A percentile compares a stretch with the other conserved stretches of the same genome.
Evolutionary conservation across 2,329 filamentous ascomycete genomes (phyloP).

Genomic region (Aaosphaeria pasadenensis): DNA sequence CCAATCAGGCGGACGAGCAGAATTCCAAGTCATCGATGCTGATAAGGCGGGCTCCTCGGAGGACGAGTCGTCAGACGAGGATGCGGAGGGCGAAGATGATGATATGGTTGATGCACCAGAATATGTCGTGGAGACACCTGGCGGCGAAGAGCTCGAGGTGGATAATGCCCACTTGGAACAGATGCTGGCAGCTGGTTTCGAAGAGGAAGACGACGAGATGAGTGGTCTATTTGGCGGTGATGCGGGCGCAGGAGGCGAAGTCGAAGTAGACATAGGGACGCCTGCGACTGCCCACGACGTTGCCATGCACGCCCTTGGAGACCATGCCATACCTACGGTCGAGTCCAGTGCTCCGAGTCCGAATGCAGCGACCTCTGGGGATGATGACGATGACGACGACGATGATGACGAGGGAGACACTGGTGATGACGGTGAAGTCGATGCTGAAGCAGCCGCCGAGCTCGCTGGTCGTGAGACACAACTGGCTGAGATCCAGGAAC

Average conservation of each 20-base stretch:
- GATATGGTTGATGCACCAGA: conserved; percentile 38
- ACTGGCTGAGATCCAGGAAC: conserved; percentile 53
- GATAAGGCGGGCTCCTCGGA: conserved; percentile 26
- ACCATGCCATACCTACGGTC: conserved; percentile 20
- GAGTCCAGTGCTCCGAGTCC: conserved; percentile 32
- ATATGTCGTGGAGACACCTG: conserved; percentile 34
- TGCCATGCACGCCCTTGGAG: conserved; percentile 35
- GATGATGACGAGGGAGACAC: conserved; percentile 34
- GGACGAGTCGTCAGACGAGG: conserved; percentile 38
- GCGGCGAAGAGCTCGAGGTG: conserved; percentile 40
- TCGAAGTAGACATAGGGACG: conserved; percentile 28
- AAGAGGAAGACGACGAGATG: conserved; percentile 25
- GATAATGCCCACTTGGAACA: conserved; percentile 35
- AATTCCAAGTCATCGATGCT: conserved; percentile 56
- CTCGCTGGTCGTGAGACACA: conserved; percentile 47
- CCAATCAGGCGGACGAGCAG: conserved; percentile 52
- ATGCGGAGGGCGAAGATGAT: conserved; percentile 38
- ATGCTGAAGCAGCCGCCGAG: conserved; percentile 51
- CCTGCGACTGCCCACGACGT: conserved; percentile 36
- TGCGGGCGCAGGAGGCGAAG: conserved; percentile 7
- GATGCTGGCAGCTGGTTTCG: conserved; percentile 32
- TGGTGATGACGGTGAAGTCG: conserved; percentile 29
- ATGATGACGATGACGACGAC: conserved; percentile 45
- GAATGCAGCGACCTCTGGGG: conserved; percentile 31
- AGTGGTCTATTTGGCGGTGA: conserved; percentile 24